Base-by-base conservation (phyloP, 2,329 filamentous ascomycete species). In the Pseudopithomyces maydicus region DNA sequence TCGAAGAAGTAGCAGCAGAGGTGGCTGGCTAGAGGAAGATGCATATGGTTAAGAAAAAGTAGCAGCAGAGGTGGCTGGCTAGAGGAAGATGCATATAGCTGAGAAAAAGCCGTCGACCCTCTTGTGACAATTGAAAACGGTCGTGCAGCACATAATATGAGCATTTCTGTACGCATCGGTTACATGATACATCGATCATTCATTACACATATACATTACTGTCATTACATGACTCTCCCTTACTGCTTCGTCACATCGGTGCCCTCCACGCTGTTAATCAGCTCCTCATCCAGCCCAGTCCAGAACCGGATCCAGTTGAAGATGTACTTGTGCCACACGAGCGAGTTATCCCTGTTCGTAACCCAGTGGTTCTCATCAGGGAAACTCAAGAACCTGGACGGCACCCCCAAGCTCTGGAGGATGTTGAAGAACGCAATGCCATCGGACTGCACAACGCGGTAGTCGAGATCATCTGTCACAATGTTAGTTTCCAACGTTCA, bases 361-460 rank as follows among this genome's bases (percentile, higher is more conserved):
- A 97, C 92, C 91, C 91, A 89, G 65, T 90, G 88, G 22, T 86
- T 85, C 75, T 91, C 89, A 69, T 90, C 91, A 0, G 91, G 90
- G 73, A 96, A 97, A 38, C 87, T 88, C 65, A 96, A 72, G 63
- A 96, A 86, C 54, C 88, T 86, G 73, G 90, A 93, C 6, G 90
- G 88, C 3, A 96, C 84, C 0, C 87, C 87, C 45, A 85, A 83
- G 38, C 88, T 86, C 76, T 97, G 92, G 23, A 97, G 79, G 3
- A 93, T 87, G 61, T 96, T 96, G 79, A 96, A 97, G 51, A 91
- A 89, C 15, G 89, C 85, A 46, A 96, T 76, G 0, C 92, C 92
- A 74, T 97, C 94, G 0, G 88, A 86, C 49, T 97, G 87, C 0
- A 92, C 88, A 29, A 97, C 80, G n/a, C 94, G 86, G 73, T 96